Percentiles rank a stretch among this genome's conserved stretches.
phyloP scores from a whole-genome alignment of 495 filamentous ascomycete genomes.

The Evansstolkia leycettana region DNA sequence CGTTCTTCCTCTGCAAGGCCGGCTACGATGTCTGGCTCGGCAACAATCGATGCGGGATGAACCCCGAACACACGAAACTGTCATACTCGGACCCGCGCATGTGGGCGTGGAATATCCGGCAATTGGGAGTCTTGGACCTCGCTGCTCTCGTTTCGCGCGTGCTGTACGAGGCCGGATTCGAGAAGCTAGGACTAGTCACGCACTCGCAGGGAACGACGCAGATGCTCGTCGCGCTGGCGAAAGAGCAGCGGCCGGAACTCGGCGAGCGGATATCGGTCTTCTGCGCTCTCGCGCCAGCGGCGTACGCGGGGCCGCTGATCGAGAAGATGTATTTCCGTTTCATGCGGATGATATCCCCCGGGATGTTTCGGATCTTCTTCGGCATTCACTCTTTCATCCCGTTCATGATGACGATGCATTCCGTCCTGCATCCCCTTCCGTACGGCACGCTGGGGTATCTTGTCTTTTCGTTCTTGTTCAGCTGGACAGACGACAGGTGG shows the following conservation, averaged over 20 bases:
- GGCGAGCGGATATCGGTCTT: conserved; percentile 80
- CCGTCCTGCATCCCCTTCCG: conserved; percentile 44
- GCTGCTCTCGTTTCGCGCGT: conserved; percentile 78
- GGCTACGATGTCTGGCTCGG: conserved; percentile 98
- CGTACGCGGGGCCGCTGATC: conserved; percentile 80
- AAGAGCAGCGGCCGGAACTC: conserved; percentile 83
- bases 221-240: conserved; percentile 79
- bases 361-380: conserved; percentile 70
- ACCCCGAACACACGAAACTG: conserved; percentile 61
- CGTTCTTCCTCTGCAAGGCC: conserved; percentile 82
- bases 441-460: conserved; percentile 84
- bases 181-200: conserved; percentile 69
- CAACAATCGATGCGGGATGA: conserved; percentile 84
- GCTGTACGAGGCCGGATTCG: conserved; percentile 69
- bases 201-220: conserved; percentile 92
- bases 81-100: conserved; percentile 71
- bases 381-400: conserved; percentile 95
- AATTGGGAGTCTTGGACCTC: conserved; percentile 90
- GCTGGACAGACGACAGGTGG: conserved; percentile 82
- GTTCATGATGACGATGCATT: conserved; percentile 81
- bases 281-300: conserved; percentile 84
- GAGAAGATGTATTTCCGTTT: conserved; percentile 86
- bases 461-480: conserved; percentile 83
- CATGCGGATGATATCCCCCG: conserved; percentile 68
- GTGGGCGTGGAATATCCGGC: conserved; percentile 95